phyloP scores from a whole-genome alignment of 805 yeast species.

The Wickerhamiella kurtzmanii region DNA sequence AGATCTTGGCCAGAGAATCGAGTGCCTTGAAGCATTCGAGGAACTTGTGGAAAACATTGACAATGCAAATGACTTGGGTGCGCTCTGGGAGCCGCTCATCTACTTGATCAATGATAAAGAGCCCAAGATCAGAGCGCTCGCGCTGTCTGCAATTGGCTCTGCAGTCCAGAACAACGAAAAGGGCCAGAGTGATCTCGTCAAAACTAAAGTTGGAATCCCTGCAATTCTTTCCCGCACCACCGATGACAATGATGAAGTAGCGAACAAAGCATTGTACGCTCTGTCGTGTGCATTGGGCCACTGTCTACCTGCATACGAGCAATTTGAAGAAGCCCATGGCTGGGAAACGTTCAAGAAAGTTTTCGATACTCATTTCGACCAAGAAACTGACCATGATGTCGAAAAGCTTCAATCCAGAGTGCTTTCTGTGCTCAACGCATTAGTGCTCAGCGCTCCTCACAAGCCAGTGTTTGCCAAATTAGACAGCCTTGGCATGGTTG shows the following conservation, averaged over 20 bases:
- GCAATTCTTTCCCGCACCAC: constrained; percentile 21
- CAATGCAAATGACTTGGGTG: constrained; percentile 85
- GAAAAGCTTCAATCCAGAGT: constrained; percentile 11
- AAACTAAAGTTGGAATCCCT: constrained; percentile 22
- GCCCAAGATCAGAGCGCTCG: constrained; percentile 37
- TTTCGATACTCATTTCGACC: constrained; percentile 10
- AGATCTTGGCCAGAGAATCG: constrained; percentile 47
- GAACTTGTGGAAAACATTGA: constrained; percentile 88
- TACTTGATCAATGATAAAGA: constrained; percentile 35
- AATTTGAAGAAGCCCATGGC: constrained; percentile 48
- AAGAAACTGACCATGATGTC: not conserved
- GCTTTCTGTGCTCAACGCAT: constrained; percentile 12
- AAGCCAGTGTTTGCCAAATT: constrained; percentile 8
- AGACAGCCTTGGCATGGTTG: constrained; percentile 4
- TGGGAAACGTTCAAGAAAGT: constrained; percentile 38
- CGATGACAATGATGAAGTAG: constrained; percentile 26
- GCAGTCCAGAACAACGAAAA: constrained; percentile 85
- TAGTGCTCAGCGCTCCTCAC: constrained; percentile 10
- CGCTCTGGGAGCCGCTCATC: constrained; percentile 68
- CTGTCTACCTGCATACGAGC: constrained; percentile 38
- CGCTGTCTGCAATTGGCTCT: constrained; percentile 69
- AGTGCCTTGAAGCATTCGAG: constrained; percentile 82
- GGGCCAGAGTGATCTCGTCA: constrained; percentile 50
- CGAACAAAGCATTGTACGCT: constrained; percentile 63
- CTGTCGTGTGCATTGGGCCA: constrained; percentile 63